These are phyloP conservation scores for Cardiospermum halicacabum DNA, from an alignment of 345 rosid species.

Conservation along the genomic window DNA sequence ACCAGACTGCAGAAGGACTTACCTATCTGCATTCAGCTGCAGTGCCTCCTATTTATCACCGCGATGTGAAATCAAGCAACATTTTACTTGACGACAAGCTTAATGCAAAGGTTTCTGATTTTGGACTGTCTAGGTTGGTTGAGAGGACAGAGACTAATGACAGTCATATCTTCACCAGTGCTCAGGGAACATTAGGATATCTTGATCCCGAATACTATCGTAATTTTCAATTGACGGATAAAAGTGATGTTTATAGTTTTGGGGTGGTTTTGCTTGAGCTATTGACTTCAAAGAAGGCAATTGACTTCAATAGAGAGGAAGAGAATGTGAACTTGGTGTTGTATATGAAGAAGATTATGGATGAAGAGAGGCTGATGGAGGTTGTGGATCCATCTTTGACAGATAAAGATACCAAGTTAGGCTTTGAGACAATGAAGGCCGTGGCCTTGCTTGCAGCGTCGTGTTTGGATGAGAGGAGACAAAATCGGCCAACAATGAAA, in stretches of 20 bases:
- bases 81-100: conserved; percentile 42
- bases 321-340: conserved; percentile 45
- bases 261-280: conserved; percentile 51
- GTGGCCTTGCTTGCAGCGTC: conserved; percentile 36
- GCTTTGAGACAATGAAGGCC: conserved; percentile 49
- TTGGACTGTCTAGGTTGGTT: conserved; percentile 52
- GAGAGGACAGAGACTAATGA: conserved; percentile 23
- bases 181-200: conserved; percentile 54
- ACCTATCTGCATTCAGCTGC: conserved; percentile 46
- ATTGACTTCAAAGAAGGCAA: conserved; percentile 39
- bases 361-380: conserved; percentile 37
- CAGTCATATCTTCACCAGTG: conserved; percentile 44
- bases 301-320: conserved; percentile 33
- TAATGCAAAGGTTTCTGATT: conserved; percentile 45
- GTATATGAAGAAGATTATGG: conserved; percentile 30
- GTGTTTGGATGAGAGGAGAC: conserved; percentile 55
- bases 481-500: conserved; percentile 62
- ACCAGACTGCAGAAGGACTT: conserved; percentile 38
- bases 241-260: conserved; percentile 52
- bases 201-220: conserved; percentile 45
- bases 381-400: conserved; percentile 34
- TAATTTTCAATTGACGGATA: conserved; percentile 41
- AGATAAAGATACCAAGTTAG: conserved; percentile 23
- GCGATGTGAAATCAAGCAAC: conserved; percentile 52
- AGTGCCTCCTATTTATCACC: conserved; percentile 41